Base-by-base conservation (phyloP, 495 filamentous ascomycete species). In the Ramalina peruviana region DNA sequence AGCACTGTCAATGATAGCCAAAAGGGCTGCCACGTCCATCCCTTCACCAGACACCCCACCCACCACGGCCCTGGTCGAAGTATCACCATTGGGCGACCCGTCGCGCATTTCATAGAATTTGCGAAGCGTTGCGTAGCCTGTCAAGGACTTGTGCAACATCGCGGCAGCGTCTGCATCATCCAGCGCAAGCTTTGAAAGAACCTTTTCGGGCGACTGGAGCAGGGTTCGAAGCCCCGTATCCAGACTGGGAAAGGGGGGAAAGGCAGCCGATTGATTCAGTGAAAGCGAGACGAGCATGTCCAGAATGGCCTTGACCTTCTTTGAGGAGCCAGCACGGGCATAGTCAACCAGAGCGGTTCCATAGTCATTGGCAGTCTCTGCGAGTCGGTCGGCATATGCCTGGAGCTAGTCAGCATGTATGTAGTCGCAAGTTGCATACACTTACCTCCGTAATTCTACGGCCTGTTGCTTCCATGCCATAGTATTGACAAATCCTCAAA, bases 91-190 rank as follows among this genome's bases (percentile, higher is more conserved):
- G 1, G 76, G 50, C 11, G 74, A 72, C 52, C 81, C 73, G 54
- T 96, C 88, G 42, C 89, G 79, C 37, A 86, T 75, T 55, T 88
- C 82, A 62, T 93, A 96, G 66, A 88, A 94, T 54, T 81, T 81
- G 15, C 88, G 79, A 6, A 96, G 70, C 1, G 83, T 88, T 33
- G 87, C 89, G 57, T 94, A 96, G 33, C 89, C 89, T 60, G 82
- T 88, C n/a, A 94, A 75, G 60, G 86, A 80, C 52, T 78, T 82
- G 43, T 85, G 83, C 2, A 96, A 70, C 10, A 92, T 77, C 49
- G 79, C 72, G 20, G 88, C 88, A 10, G 85, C 88, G 56, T 87
- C 82, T 36, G 76, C 67, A 61, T 94, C 87, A 16, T 75, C 65
- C 26, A 71, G 66, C 1, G 82, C 80, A 43, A 85, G 74, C 15